Evolutionary conservation across 148 eudicot genomes (phyloP).

Genomic region (Rhododendron henanense): DNA sequence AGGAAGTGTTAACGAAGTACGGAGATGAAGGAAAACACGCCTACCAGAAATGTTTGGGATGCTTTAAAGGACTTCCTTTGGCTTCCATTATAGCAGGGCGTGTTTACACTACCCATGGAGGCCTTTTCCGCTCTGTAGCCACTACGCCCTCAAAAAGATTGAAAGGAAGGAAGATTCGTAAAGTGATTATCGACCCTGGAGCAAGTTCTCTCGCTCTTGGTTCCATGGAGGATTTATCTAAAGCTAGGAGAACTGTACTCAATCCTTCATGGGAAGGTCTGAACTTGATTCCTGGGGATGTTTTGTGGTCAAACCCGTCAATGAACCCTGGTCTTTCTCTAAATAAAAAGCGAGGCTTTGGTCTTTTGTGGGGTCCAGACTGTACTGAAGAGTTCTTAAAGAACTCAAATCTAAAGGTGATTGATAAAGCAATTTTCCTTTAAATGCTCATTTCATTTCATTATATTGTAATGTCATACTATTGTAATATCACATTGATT

Average conservation of each 20-base stretch:
- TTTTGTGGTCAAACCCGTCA: slow-evolving; percentile 94
- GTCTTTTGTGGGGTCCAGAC: slow-evolving; percentile 96
- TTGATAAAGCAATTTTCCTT: background rate
- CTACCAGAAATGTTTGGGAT: slow-evolving; percentile 32
- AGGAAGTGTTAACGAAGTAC: slow-evolving; percentile 78
- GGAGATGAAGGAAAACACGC: slow-evolving; percentile 84
- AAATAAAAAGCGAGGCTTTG: slow-evolving; percentile 82
- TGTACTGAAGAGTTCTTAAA: slow-evolving; percentile 84
- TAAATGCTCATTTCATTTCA: background rate
- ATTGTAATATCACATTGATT: background rate
- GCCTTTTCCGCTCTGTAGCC: slow-evolving; percentile 62
- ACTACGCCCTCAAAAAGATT: slow-evolving; percentile 43
- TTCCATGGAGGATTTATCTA: background rate
- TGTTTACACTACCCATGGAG: background rate
- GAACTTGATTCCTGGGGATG: slow-evolving; percentile 93
- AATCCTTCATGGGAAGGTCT: slow-evolving; percentile 95
- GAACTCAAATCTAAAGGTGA: slow-evolving; percentile 70
- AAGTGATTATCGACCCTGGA: slow-evolving; percentile 23
- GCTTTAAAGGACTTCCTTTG: background rate
- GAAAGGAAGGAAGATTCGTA: slow-evolving; percentile 76
- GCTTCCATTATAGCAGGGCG: background rate
- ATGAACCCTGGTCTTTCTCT: slow-evolving; percentile 84
- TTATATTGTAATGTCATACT: background rate
- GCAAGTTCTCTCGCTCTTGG: background rate
- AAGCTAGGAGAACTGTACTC: slow-evolving; percentile 75